Percentiles rank a stretch among this genome's conserved stretches.
phyloP scores from a whole-genome alignment of 1,139 yeast genomes.

The Nakaseomyces sp. region DNA sequence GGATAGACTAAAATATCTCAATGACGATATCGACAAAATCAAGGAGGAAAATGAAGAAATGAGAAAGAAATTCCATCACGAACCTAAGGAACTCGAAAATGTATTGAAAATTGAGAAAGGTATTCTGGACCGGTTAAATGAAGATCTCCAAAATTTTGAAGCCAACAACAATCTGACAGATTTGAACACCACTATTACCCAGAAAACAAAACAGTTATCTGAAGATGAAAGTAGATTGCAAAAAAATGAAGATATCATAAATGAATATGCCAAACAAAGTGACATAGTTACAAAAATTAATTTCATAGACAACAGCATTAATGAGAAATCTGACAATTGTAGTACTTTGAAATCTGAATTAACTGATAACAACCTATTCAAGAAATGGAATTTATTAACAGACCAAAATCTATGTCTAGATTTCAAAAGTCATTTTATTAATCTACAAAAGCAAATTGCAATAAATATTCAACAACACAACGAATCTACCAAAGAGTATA shows the following conservation, averaged over 20 bases:
- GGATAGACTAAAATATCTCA: background rate
- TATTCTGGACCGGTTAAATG: conserved; percentile 12
- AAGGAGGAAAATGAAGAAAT: conserved; percentile 11
- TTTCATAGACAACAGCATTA: conserved; percentile 31
- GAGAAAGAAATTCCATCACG: conserved; percentile 29
- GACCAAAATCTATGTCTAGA: conserved; percentile 18
- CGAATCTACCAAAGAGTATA: conserved; percentile 11
- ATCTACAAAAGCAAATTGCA: conserved; percentile 19
- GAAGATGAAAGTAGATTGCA: conserved; percentile 49
- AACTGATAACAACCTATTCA: conserved; percentile 9
- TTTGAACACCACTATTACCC: conserved; percentile 35
- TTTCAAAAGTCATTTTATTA: conserved; percentile 17
- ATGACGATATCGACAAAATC: conserved; percentile 17
- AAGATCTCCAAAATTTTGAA: conserved; percentile 33
- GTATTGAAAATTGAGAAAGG: conserved; percentile 14
- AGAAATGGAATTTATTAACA: conserved; percentile 11
- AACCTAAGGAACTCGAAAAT: conserved; percentile 24
- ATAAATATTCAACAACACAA: conserved; percentile 13
- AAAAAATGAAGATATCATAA: conserved; percentile 42
- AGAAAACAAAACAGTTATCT: conserved; percentile 35
- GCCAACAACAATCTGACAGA: conserved; percentile 30
- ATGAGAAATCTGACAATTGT: conserved; percentile 13
- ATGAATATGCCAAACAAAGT: conserved; percentile 47
- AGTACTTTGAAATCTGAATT: conserved; percentile 14
- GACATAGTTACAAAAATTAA: conserved; percentile 48